phyloP scores from a whole-genome alignment of 441 rosid species.

The Viola pubescens region DNA sequence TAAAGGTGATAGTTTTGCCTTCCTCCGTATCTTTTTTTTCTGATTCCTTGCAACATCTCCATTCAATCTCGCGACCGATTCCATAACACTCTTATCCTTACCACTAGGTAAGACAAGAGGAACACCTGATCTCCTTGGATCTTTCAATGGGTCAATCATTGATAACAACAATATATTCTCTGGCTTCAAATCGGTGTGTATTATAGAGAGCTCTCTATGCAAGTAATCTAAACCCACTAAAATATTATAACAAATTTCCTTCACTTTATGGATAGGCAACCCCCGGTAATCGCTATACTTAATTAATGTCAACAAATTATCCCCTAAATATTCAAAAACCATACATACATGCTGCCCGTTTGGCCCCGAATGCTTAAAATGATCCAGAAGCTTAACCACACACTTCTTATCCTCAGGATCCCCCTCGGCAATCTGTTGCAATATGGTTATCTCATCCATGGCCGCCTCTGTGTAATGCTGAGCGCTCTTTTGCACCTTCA shows the following conservation, averaged over 20 bases:
- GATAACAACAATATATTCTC: slow-evolving; percentile 61
- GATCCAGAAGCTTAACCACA: slow-evolving; percentile 72
- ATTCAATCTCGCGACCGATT: slow-evolving; percentile 28
- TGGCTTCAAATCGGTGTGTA: slow-evolving; percentile 72
- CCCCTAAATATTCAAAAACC: slow-evolving; percentile 75
- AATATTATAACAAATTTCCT: slow-evolving; percentile 51
- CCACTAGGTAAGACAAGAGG: slow-evolving; percentile 38
- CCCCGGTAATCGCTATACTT: slow-evolving; percentile 59
- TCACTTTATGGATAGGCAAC: slow-evolving; percentile 46
- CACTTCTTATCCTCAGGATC: slow-evolving; percentile 52
- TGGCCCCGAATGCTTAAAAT: slow-evolving; percentile 70
- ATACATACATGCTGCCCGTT: slow-evolving; percentile 78
- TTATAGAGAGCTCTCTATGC: slow-evolving; percentile 57
- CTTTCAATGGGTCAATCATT: slow-evolving; percentile 53
- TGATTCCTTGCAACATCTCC: slow-evolving; percentile 58
- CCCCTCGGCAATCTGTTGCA: slow-evolving; percentile 62
- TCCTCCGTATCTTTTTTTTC: slow-evolving; percentile 55
- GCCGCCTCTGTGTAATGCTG: slow-evolving; percentile 79
- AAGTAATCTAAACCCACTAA: slow-evolving; percentile 64
- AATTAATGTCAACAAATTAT: slow-evolving; percentile 62
- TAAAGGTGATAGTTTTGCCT: slow-evolving; percentile 52
- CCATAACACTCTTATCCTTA: slow-evolving; percentile 30
- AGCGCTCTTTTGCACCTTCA: slow-evolving; percentile 73
- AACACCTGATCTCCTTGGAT: slow-evolving; percentile 41
- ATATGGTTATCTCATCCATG: slow-evolving; percentile 70